Conservation (phyloP, 2,329 filamentous ascomycete genomes). For the Arthrobotrys sinensis region DNA sequence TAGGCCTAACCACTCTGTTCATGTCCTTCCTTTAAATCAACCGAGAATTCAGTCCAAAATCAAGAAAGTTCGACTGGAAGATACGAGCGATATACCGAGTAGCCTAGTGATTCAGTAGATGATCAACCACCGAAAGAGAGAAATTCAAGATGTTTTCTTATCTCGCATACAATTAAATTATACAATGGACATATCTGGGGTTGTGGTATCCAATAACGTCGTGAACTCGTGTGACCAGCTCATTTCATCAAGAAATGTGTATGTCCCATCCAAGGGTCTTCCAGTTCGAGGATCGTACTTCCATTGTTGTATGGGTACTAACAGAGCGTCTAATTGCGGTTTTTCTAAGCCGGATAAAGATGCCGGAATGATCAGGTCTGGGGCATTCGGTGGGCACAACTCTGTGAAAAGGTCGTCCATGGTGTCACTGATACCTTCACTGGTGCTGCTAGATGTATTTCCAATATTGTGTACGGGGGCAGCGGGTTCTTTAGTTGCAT, state of each 20-base stretch:
- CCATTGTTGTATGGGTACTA: not conserved
- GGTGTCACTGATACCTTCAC: not conserved
- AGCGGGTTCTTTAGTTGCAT: no score
- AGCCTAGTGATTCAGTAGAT: no score
- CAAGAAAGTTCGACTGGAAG: no score
- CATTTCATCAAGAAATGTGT: slow-evolving; percentile 10
- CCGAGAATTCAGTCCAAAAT: no score
- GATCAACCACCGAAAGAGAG: no score
- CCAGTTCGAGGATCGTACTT: slow-evolving; percentile 8
- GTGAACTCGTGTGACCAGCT: slow-evolving; percentile 2
- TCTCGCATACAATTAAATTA: no score
- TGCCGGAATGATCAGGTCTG: not conserved
- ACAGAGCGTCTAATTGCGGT: not conserved
- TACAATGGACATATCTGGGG: no score
- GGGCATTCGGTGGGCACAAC: not conserved
- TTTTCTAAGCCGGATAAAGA: not conserved
- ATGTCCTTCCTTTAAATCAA: no score
- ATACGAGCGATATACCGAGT: no score
- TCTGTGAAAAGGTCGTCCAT: not conserved
- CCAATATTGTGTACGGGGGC: not conserved
- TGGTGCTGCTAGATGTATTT: not conserved
- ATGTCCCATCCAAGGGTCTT: not conserved
- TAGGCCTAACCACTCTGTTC: no score
- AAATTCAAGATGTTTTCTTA: no score
- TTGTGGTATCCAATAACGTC: not conserved